Conservation (phyloP, 352 stramenopile species). For the Sclerospora graminicola region DNA sequence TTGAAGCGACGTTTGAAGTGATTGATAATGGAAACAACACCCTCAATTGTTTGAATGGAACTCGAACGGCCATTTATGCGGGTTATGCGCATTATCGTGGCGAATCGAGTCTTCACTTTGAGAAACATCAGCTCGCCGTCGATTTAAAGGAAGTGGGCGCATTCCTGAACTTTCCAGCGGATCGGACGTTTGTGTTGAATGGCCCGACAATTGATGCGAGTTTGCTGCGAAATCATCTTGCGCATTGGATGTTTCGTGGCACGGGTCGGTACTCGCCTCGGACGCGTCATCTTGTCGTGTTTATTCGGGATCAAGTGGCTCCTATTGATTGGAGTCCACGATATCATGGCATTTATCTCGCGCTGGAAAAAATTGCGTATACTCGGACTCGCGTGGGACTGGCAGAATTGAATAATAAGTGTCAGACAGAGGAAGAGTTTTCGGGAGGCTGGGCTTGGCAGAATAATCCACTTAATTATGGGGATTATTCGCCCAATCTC, state of each 20-base stretch:
- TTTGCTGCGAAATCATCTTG: constrained; percentile 56
- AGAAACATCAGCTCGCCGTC: constrained; percentile 43
- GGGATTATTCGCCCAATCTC: constrained; percentile 49
- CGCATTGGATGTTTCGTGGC: constrained; percentile 52
- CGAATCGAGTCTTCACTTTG: constrained; percentile 46
- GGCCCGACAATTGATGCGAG: constrained; percentile 47
- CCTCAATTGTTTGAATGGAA: constrained; percentile 32
- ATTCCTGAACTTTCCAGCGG: constrained; percentile 36
- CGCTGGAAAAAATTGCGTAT: constrained; percentile 52
- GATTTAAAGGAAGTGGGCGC: constrained; percentile 20
- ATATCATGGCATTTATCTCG: constrained; percentile 51
- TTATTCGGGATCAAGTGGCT: constrained; percentile 27
- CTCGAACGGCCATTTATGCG: constrained; percentile 23
- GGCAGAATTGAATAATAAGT: constrained; percentile 20
- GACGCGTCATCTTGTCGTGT: constrained; percentile 44
- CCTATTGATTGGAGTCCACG: constrained; percentile 22
- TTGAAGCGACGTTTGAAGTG: constrained; percentile 36
- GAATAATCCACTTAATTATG: constrained; percentile 41
- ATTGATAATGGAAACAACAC: constrained; percentile 33
- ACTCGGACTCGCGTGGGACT: constrained; percentile 43
- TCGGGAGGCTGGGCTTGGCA: constrained; percentile 60
- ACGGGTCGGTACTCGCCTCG: constrained; percentile 53
- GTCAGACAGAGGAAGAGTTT: constrained; percentile 24
- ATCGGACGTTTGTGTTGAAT: constrained; percentile 40
- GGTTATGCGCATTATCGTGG: constrained; percentile 42